phyloP scores from a whole-genome alignment of 2,329 filamentous ascomycete species.

The Cladorrhinum sp. region DNA sequence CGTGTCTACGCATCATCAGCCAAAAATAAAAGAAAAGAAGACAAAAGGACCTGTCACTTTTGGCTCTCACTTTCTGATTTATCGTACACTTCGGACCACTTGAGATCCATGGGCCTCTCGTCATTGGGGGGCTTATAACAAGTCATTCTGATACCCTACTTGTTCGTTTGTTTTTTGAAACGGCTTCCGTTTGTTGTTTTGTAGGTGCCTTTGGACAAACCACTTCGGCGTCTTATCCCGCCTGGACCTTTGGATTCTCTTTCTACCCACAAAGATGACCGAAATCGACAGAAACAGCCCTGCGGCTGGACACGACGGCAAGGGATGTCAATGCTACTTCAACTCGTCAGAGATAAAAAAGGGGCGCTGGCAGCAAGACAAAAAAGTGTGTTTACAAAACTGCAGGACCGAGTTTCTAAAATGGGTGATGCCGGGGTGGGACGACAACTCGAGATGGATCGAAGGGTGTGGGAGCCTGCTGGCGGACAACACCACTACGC shows the following conservation, averaged over 20 bases:
- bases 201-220: no score
- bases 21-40: no score
- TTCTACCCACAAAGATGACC: neutral
- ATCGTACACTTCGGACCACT: neutral
- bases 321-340: conserved; percentile 22
- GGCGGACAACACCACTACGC: conserved; percentile 13
- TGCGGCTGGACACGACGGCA: neutral
- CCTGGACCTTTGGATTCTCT: no score
- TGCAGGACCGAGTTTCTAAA: conserved; percentile 36
- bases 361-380: conserved; percentile 30
- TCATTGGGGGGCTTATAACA: neutral
- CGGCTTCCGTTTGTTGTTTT: neutral
- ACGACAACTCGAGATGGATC: conserved; percentile 30
- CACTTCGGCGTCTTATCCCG: no score
- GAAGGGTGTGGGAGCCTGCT: conserved; percentile 32
- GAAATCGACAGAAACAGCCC: neutral
- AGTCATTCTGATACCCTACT: no score
- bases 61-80: neutral
- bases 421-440: conserved; percentile 29
- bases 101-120: neutral
- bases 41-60: conserved; percentile 1
- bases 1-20: no score
- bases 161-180: neutral
- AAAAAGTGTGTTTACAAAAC: conserved; percentile 34
- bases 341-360: conserved; percentile 18